Conservation (phyloP, 805 yeast species). For the Candida mattraensis region DNA sequence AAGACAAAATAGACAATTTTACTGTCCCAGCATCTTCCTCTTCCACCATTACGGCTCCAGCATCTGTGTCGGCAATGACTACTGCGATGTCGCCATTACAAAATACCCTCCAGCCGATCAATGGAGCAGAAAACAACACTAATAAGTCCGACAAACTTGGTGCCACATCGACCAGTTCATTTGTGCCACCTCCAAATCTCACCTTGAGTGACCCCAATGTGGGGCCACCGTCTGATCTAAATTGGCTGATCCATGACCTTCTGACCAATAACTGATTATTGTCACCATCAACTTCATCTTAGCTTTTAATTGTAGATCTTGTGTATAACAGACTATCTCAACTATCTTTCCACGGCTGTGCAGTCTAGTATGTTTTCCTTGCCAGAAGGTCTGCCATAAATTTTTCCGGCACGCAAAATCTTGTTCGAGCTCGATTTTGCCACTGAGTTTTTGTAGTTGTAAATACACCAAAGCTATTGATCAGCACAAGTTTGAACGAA, state of each 20-base stretch:
- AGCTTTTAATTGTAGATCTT: no score
- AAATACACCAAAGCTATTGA: not conserved
- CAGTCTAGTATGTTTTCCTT: slow-evolving; percentile 1
- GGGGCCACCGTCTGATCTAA: slow-evolving; percentile 60
- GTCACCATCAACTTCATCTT: no score
- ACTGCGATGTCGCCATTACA: slow-evolving; percentile 12
- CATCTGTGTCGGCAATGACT: slow-evolving; percentile 14
- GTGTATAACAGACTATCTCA: not conserved
- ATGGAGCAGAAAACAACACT: slow-evolving; percentile 7
- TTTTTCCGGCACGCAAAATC: slow-evolving; percentile 2
- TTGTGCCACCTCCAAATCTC: slow-evolving; percentile 23
- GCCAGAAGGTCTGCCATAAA: not conserved
- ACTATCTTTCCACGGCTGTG: no score
- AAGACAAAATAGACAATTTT: slow-evolving; percentile 5
- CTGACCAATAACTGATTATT: slow-evolving; percentile 29
- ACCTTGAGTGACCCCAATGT: slow-evolving; percentile 27
- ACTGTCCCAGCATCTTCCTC: slow-evolving; percentile 18
- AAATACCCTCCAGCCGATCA: slow-evolving; percentile 1
- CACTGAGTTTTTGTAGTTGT: slow-evolving; percentile 18
- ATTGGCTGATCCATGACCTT: slow-evolving; percentile 70
- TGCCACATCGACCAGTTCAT: slow-evolving; percentile 2
- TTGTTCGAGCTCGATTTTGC: slow-evolving; percentile 17
- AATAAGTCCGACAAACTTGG: slow-evolving; percentile 1
- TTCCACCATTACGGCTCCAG: slow-evolving; percentile 20
- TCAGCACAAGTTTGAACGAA: no score